Evolutionary conservation across 1,284 basidiomycete species (phyloP), one percentile per base, ranked within the genome.

Genomic region (Cryptococcus sp.): DNA sequence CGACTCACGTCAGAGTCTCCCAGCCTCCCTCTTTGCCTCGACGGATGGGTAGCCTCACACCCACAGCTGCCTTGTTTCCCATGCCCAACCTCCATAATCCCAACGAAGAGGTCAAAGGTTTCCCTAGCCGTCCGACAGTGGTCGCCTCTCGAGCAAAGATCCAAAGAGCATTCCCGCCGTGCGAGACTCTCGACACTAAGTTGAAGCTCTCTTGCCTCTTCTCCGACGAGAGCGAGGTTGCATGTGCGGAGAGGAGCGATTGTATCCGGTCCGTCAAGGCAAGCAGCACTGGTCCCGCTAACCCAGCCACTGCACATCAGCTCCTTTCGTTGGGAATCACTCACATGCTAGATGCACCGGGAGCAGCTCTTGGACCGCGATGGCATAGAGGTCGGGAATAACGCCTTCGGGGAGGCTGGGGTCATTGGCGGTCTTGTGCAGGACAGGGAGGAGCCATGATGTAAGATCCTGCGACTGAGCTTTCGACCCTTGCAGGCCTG

Each of bases 61-160:
- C 93, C 2, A 95, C 91, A 0, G 88, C 93, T 23, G 90, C 91
- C 73, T 98, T 98, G 75, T 97, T 97, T 11, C 90, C 90, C 86
- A 97, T 87, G 1, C 77, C 78, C 22, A 74, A 63, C 42, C 75
- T 74, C 52, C 65, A 72, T 10, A 73, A 49, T 1, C 69, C 71
- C 9, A 71, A 40, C 19, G 48, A 60, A 4, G 59, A 31, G 1
- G 47, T 60, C 10, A 60, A 48, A 9, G 62, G 47, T 47, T 63
- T 65, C 16, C 65, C 72, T 24, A 71, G 45, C 24, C 57, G 53
- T 2, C 59, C 63, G 0, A 22, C 24, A 26, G 65, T 55, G 0
- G 71, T 70, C 21, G 44, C 49, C 23, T 71, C 64, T 37, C 68
- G 62, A 3, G 63, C 68, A 53, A 73, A 74, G 0, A 75, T 58